Conservation (phyloP, 2,329 filamentous ascomycete genomes). For the Gaeumannomyces tritici region DNA sequence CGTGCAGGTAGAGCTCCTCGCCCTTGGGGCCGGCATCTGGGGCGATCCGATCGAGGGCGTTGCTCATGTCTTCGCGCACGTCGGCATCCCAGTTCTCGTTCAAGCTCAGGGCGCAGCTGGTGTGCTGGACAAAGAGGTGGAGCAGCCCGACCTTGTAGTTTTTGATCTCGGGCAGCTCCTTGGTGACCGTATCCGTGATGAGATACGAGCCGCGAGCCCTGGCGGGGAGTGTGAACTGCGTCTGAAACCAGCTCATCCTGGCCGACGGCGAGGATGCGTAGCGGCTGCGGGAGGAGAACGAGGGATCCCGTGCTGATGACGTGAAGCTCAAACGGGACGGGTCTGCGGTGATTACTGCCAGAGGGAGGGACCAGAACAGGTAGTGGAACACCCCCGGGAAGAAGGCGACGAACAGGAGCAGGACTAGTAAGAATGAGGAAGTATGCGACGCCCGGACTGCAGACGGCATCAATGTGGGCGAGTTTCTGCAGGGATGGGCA, state of each 20-base stretch:
- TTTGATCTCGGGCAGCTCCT: slow-evolving; percentile 67
- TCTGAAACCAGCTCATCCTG: slow-evolving; percentile 72
- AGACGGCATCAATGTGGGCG: slow-evolving; percentile 25
- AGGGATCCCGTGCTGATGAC: slow-evolving; percentile 4
- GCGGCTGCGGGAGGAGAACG: slow-evolving; percentile 1
- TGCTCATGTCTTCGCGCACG: slow-evolving; percentile 88
- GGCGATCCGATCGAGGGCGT: slow-evolving; percentile 83
- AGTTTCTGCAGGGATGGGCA: not conserved
- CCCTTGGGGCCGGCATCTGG: slow-evolving; percentile 66
- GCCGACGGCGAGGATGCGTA: slow-evolving; percentile 23
- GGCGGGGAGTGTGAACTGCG: slow-evolving; percentile 69
- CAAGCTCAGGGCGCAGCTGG: slow-evolving; percentile 77
- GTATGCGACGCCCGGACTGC: slow-evolving; percentile 17
- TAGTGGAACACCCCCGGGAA: slow-evolving; percentile 45
- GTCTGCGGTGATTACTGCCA: slow-evolving; percentile 23
- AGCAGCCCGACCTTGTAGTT: slow-evolving; percentile 79
- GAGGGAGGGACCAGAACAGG: slow-evolving; percentile 35
- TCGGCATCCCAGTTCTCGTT: slow-evolving; percentile 88
- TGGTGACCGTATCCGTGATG: slow-evolving; percentile 66
- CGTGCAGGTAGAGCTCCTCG: slow-evolving; percentile 71
- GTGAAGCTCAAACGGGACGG: slow-evolving; percentile 3
- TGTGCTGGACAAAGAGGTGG: slow-evolving; percentile 92
- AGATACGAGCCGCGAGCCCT: slow-evolving; percentile 80
- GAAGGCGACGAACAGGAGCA: slow-evolving; percentile 38
- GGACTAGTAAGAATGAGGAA: slow-evolving; percentile 23